Evolutionary conservation across 371 early-diverging fungal species (phyloP), one percentile per base, ranked within the genome.

Genomic region (Blakeslea trispora): DNA sequence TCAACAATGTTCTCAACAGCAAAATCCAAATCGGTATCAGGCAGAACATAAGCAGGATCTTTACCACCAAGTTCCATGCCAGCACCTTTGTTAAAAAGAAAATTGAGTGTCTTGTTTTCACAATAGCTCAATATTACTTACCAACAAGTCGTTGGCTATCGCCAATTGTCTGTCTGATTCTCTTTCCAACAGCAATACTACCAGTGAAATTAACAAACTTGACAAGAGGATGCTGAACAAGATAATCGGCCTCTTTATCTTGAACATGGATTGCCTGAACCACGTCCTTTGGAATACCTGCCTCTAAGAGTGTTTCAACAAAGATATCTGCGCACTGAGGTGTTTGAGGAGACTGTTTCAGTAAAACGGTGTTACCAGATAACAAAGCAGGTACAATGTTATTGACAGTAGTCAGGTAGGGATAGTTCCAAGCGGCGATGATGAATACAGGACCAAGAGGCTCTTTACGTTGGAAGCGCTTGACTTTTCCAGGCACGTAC

Each of bases 21-120:
- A 54, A 81, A 82, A 46, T 77, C 78, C 37, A 91, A 44, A 63
- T 94, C 83, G 10, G 84, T 82, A 68, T 94, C 94, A 7, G 77
- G 68, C 11, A 89, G 78, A 5, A 94, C 92, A 64, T 91, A 91
- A 8, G 91, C 92, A 10, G 94, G 90, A 64, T 91, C 92, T 61
- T 92, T 92, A 13, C 94, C 94, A 15, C 94, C 94, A 6, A 94
- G 77, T 53, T 94, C 94, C 64, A 94, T 79, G 1, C 88, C 89
- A 17, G 85, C 82, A 6, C 81, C 88, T 84, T n/a, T 35, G 1
- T 10, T 1, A 15, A 10, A 40, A 41, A 39, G 22, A 40, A 17
- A 55, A 39, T 41, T 23, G n/a, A 32, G 41, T n/a, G n/a, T n/a
- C 32, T 15, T 43, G 19, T 5, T 24, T 44, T n/a, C 28, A 19